Evolutionary conservation across 139 green algal genomes (phyloP).

Genomic region (Closterium sp.): DNA sequence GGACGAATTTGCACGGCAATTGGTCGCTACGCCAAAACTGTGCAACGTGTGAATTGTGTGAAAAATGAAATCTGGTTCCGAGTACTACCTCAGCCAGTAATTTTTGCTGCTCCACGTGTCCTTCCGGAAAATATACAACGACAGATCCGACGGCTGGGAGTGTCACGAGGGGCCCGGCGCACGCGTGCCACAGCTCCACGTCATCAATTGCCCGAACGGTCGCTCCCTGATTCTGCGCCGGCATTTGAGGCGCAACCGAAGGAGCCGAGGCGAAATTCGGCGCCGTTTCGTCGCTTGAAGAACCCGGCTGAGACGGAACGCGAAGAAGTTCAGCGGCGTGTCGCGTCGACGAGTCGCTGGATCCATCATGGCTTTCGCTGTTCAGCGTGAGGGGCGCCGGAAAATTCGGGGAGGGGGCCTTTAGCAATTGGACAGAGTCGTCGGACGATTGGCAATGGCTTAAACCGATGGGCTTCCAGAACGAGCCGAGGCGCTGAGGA

Average conservation of each 20-base stretch:
- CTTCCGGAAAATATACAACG: conserved; percentile 30
- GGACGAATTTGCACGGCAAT: too few species aligned
- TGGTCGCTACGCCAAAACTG: too few species aligned
- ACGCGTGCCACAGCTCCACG: conserved; percentile 28
- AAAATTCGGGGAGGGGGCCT: not conserved
- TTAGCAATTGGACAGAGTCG: not conserved
- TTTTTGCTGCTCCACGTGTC: not conserved
- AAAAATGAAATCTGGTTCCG: too few species aligned
- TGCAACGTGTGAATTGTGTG: too few species aligned
- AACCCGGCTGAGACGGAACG: not conserved
- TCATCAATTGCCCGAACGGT: not conserved
- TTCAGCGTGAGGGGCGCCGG: not conserved
- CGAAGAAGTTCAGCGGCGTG: not conserved
- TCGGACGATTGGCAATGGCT: not conserved
- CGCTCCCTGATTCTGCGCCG: not conserved
- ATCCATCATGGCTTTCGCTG: not conserved
- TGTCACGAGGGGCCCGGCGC: conserved; percentile 14
- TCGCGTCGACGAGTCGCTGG: not conserved
- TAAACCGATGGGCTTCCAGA: not conserved
- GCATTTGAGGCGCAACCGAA: not conserved
- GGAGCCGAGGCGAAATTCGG: not conserved
- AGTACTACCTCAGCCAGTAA: not conserved
- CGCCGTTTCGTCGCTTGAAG: not conserved
- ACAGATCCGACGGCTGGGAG: conserved; percentile 19
- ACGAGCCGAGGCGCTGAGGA: not conserved